Base-by-base conservation (phyloP, 1,139 yeast genomes). In the Blastobotrys proliferans region DNA sequence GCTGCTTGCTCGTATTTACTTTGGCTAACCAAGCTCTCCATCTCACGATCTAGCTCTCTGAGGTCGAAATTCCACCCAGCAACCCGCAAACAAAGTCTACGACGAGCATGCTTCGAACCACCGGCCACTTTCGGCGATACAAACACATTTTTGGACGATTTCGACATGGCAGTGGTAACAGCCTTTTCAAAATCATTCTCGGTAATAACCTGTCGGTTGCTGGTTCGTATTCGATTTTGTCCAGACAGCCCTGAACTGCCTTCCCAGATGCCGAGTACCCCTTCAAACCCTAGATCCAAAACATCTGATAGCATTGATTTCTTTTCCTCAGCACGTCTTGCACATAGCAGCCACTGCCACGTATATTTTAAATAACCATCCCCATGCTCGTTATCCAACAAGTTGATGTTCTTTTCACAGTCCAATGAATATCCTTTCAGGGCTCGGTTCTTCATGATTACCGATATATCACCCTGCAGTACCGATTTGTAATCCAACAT, bases 51-150 rank as follows among this genome's bases (percentile, higher is more conserved):
- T 51, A 88, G 73, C 55, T 87, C 95, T 13, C 76, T 69, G 21
- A 77, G 76, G 1, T 90, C 82, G 56, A 86, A 79, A 57, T 86
- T 88, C 95, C 97, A 90, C 0, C 97, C 98, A 14, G 92, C 82
- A 3, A 86, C 86, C 36, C 84, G 78, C 63, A 92, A 69, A 55
- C 96, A 87, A 16, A 92, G 67, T 52, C 81, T 81, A 48, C 98
- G 67, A 57, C 83, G 90, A 1, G 57, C 54, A 11, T 53, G 54
- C 14, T 56, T 58, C 13, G 53, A 46, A 1, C 57, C 50, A 6
- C 55, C 52, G 4, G 58, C 49, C 1, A 51, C 49, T 2, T 50
- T 35, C 0, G 56, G 47, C 2, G 64, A 58, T 8, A 61, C 58
- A 21, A 66, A 64, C 16, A 67, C 66, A 29, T 61, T 62, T 34